Evolutionary conservation across 352 stramenopile species (phyloP), one percentile per base, ranked within the genome.

Genomic region (Phytophthora quininea): DNA sequence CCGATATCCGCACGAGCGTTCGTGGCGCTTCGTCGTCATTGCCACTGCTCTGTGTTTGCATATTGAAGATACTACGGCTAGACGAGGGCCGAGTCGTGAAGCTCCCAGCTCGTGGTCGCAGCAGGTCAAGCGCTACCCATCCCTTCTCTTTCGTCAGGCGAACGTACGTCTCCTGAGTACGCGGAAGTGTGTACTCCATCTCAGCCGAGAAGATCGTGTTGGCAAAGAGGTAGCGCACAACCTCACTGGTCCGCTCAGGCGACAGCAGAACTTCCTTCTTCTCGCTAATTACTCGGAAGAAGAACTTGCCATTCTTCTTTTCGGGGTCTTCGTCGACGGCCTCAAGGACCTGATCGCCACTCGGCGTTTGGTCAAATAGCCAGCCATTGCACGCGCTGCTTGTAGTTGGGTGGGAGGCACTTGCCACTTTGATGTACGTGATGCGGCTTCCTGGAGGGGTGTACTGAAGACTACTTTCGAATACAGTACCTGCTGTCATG

Each of bases 261-360:
- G 87, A 93, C 27, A 92, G 67, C 31, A 95, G 62, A 19, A 95
- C 87, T 33, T 91, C 71, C 54, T 91, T 93, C 64, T 86, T 89
- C 24, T 82, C 77, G 27, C 64, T 75, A 10, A 89, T 37, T n/a
- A 92, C 80, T 19, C 87, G 83, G 64, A 88, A 95, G 62, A 86
- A 95, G 58, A 93, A 95, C 54, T 87, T 90, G 68, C 87, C 87
- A 47, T 89, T 84, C 64, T 90, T 89, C 67, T 91, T 90, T 58
- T 91, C 84, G 2, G 82, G 80, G 35, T 91, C 83, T 67, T 92
- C 78, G 58, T 90, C 77, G 55, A 92, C 74, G 27, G 82, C 77
- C 38, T 93, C 84, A 2, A 93, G 65, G 12, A 93, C 79, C 45
- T 85, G 77, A 55, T 93, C 84, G 10, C 82, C 81, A 31, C 74